Percentiles rank a stretch among this genome's conserved stretches.
phyloP scores from a whole-genome alignment of 116 monocot species.

The Dioscorea cayenensis region DNA sequence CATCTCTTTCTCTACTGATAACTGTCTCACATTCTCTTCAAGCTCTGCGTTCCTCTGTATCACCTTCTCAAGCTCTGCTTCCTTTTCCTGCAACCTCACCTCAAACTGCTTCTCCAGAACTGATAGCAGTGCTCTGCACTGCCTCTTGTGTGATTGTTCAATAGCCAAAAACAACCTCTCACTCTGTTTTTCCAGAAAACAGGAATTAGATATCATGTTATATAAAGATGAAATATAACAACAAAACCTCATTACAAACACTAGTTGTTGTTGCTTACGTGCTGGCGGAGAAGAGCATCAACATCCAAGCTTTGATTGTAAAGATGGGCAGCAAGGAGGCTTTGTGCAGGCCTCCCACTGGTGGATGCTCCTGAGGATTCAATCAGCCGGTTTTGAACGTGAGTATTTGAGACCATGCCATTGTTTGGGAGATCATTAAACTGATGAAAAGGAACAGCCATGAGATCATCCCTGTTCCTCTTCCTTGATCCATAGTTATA shows the following conservation, averaged over 20 bases:
- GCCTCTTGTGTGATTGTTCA: constrained; percentile 19
- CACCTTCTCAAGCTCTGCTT: constrained; percentile 38
- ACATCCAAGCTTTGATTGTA: constrained; percentile 11
- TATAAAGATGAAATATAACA: background rate
- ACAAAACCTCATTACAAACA: background rate
- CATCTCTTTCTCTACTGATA: constrained; percentile 23
- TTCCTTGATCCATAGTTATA: background rate
- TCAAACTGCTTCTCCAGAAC: constrained; percentile 14
- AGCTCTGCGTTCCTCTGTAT: constrained; percentile 29
- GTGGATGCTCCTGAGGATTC: constrained; percentile 15
- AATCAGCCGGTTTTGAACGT: constrained; percentile 3
- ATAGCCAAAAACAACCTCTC: constrained; percentile 33
- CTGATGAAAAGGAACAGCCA: background rate
- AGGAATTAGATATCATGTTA: background rate
- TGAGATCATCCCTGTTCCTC: background rate
- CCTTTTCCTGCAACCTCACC: constrained; percentile 27
- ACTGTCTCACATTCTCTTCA: constrained; percentile 24
- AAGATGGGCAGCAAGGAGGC: constrained; percentile 3
- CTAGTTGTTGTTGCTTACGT: constrained; percentile 1
- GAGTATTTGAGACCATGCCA: background rate
- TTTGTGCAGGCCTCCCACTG: constrained; percentile 8
- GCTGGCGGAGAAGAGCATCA: constrained; percentile 15
- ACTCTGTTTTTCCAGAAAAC: constrained; percentile 7
- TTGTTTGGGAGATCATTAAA: background rate
- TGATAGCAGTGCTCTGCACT: constrained; percentile 20